A percentile compares a stretch with the other conserved stretches of the same genome.
Evolutionary conservation across 2,329 filamentous ascomycete species (phyloP).

Genomic region (Coniella lustricola): DNA sequence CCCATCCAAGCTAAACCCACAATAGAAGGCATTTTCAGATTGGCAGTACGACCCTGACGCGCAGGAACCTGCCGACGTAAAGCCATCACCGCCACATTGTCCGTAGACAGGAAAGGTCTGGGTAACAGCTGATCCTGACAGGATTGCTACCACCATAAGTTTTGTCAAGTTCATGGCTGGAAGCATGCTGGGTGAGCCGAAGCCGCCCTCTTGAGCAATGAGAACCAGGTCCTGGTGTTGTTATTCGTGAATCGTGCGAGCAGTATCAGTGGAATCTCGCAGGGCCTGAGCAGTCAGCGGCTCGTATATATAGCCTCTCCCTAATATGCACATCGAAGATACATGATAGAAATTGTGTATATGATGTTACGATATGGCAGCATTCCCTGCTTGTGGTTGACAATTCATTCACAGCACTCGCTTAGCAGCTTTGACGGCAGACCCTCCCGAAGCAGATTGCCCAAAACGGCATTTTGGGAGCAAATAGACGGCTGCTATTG

Average conservation of each 20-base stretch:
- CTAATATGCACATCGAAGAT: no score
- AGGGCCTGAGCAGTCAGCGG: no score
- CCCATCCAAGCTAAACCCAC: no score
- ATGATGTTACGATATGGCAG: no score
- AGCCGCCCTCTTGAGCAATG: no score
- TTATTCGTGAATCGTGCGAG: no score
- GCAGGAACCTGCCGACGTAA: constrained; percentile 1
- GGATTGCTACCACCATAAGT: not conserved
- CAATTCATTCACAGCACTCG: no score
- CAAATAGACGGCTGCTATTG: not conserved
- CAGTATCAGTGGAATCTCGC: no score
- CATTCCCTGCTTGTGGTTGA: no score
- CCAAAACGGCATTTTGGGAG: not conserved
- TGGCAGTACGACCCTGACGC: constrained; percentile 8
- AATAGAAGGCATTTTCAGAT: constrained; percentile 2
- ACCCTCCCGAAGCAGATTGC: not conserved
- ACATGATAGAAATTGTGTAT: no score
- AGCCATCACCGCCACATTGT: constrained; percentile 4
- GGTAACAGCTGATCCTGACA: not conserved
- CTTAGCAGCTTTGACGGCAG: not conserved
- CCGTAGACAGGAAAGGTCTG: constrained; percentile 1
- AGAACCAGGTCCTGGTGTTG: no score
- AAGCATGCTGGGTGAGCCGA: not conserved
- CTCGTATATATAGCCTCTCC: no score
- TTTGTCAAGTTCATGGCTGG: not conserved